Percentiles rank a stretch among this genome's conserved stretches.
Evolutionary conservation across 805 yeast genomes (phyloP).

Genomic region (Saccharomyces paradoxus): DNA sequence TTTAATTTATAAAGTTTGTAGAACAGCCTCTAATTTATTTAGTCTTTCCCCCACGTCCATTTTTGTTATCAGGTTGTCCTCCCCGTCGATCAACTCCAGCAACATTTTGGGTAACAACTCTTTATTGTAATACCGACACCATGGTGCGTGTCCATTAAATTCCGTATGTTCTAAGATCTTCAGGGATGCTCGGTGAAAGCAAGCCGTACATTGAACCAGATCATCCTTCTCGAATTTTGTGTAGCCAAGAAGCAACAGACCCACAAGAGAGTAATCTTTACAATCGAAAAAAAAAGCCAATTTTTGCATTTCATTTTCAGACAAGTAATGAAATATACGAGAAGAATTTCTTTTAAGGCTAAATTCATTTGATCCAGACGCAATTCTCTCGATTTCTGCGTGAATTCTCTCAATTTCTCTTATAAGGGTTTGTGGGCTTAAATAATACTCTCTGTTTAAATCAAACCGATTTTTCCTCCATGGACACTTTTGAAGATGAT

Average conservation of each 20-base stretch:
- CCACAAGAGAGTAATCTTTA: not conserved
- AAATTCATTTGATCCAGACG: not conserved
- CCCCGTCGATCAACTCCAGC: not conserved
- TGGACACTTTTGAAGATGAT: not conserved
- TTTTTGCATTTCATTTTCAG: not conserved
- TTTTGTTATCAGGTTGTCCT: not conserved
- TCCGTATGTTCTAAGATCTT: conserved; percentile 2
- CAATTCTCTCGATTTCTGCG: not conserved
- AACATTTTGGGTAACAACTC: conserved; percentile 6
- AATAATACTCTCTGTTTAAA: not conserved
- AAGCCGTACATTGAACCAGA: conserved; percentile 11
- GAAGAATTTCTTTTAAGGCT: not conserved
- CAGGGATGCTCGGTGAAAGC: conserved; percentile 10
- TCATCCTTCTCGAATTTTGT: not conserved
- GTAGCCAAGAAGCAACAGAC: conserved; percentile 12
- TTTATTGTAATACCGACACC: conserved; percentile 18
- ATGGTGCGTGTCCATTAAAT: conserved; percentile 12
- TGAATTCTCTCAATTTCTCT: not conserved
- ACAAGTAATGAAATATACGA: not conserved
- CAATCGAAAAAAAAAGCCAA: conserved; percentile 2
- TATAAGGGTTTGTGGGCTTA: not conserved
- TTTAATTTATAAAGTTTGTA: not conserved
- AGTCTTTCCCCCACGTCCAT: not conserved
- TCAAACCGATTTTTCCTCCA: not conserved
- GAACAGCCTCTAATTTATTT: not conserved